A percentile compares a stretch with the other conserved stretches of the same genome.
Conservation (phyloP, 257 asterid genomes). For the Ilex asprella region DNA sequence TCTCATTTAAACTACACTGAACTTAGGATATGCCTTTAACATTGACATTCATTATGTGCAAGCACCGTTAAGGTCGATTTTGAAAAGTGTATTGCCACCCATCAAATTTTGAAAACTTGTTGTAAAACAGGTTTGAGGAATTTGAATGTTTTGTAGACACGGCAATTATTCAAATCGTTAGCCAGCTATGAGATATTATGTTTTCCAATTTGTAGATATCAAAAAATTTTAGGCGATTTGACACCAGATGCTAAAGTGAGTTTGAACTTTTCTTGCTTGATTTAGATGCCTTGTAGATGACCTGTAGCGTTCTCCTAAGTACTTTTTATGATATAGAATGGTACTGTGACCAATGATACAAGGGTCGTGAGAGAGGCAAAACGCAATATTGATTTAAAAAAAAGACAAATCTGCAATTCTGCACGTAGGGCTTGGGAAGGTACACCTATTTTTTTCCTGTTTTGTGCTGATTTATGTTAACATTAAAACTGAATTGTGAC, state of each 20-base stretch:
- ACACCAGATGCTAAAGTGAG: constrained; percentile 80
- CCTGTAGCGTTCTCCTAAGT: not conserved
- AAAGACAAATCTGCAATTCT: constrained; percentile 97
- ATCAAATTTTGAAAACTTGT: constrained; percentile 68
- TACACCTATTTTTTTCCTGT: constrained; percentile 16
- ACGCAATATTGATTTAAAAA: constrained; percentile 59
- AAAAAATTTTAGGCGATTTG: constrained; percentile 54
- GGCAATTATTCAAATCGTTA: constrained; percentile 12
- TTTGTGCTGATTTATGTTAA: constrained; percentile 3
- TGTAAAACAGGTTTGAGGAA: constrained; percentile 51
- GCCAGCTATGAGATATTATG: constrained; percentile 12
- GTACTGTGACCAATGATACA: constrained; percentile 76
- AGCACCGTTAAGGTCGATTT: constrained; percentile 68
- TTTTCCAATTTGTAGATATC: constrained; percentile 51
- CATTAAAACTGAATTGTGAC: not conserved
- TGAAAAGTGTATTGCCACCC: constrained; percentile 84
- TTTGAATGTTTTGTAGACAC: constrained; percentile 1
- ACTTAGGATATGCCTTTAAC: not conserved
- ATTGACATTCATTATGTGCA: constrained; percentile 28
- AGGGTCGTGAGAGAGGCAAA: constrained; percentile 72
- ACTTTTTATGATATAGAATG: constrained; percentile 46
- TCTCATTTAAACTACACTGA: not conserved
- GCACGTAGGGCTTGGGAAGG: constrained; percentile 98
- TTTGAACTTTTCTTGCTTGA: not conserved
- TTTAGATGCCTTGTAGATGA: not conserved